Conservation (phyloP, 1,284 basidiomycete genomes). For the Sporisorium graminicola region DNA sequence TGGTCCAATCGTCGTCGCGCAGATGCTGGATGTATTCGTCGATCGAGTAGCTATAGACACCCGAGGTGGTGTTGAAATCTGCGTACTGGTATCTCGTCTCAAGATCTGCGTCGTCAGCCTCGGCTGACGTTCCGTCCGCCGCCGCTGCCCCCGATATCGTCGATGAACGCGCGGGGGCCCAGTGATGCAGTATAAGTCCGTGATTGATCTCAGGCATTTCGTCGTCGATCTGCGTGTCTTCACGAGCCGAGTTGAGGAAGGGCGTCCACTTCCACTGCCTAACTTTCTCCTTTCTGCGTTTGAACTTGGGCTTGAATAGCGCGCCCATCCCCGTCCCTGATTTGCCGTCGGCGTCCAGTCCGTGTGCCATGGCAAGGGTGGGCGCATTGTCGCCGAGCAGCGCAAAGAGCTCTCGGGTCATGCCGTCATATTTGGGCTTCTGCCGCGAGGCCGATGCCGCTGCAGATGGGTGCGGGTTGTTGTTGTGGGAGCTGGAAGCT, state of each 20-base stretch:
- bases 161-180: slow-evolving; percentile 42
- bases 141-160: neutral
- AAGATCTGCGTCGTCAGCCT: slow-evolving; percentile 23
- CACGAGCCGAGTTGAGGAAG: slow-evolving; percentile 61
- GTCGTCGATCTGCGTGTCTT: slow-evolving; percentile 53
- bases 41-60: slow-evolving; percentile 84
- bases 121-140: neutral
- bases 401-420: slow-evolving; percentile 90
- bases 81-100: slow-evolving; percentile 75
- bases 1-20: slow-evolving; percentile 88
- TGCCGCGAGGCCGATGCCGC: slow-evolving; percentile 20
- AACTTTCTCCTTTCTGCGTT: slow-evolving; percentile 79
- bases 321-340: slow-evolving; percentile 65
- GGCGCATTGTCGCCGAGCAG: slow-evolving; percentile 93
- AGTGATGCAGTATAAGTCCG: slow-evolving; percentile 62
- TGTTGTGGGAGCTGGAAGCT: slow-evolving; percentile 34
- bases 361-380: slow-evolving; percentile 73
- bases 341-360: slow-evolving; percentile 31
- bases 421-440: slow-evolving; percentile 74
- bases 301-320: slow-evolving; percentile 81
- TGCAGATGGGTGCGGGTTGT: slow-evolving; percentile 42
- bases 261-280: slow-evolving; percentile 59
- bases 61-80: slow-evolving; percentile 81
- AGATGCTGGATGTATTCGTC: slow-evolving; percentile 89
- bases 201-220: slow-evolving; percentile 42